Conservation (phyloP, 345 rosid genomes). For the Citrus medica region DNA sequence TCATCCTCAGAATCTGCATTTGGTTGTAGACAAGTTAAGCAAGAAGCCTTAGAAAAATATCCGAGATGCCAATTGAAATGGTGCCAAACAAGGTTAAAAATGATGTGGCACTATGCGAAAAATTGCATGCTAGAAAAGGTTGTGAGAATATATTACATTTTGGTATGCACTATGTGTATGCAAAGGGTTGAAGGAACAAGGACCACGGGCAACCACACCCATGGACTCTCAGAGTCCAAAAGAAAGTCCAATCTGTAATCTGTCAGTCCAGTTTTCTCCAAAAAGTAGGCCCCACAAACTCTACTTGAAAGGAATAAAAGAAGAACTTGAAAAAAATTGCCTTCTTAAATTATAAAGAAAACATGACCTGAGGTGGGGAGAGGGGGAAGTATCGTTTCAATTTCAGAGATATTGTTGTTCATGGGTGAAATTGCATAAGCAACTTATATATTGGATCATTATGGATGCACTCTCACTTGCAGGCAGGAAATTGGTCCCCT, state of each 20-base stretch:
- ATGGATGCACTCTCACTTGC: not conserved
- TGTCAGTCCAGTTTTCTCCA: not conserved
- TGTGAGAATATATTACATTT: no score
- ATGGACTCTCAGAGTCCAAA: not conserved
- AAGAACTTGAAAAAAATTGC: not conserved
- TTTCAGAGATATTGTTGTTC: not conserved
- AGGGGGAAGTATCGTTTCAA: no score
- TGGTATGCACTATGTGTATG: not conserved
- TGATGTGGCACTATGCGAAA: not conserved
- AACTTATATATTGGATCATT: not conserved
- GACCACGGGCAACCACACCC: not conserved
- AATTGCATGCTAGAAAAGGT: not conserved
- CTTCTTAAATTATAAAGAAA: not conserved
- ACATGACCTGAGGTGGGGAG: not conserved
- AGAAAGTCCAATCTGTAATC: not conserved
- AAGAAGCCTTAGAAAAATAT: not conserved
- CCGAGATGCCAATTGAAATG: not conserved
- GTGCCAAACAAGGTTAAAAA: not conserved
- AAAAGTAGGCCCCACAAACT: no score
- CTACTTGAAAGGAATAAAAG: not conserved
- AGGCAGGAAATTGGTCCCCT: not conserved
- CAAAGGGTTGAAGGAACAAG: not conserved
- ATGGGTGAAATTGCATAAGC: not conserved
- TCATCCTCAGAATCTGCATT: constrained; percentile 95
- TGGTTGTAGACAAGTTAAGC: constrained; percentile 1